Conservation (phyloP, 2,329 filamentous ascomycete species). For the Bisporella sp. region DNA sequence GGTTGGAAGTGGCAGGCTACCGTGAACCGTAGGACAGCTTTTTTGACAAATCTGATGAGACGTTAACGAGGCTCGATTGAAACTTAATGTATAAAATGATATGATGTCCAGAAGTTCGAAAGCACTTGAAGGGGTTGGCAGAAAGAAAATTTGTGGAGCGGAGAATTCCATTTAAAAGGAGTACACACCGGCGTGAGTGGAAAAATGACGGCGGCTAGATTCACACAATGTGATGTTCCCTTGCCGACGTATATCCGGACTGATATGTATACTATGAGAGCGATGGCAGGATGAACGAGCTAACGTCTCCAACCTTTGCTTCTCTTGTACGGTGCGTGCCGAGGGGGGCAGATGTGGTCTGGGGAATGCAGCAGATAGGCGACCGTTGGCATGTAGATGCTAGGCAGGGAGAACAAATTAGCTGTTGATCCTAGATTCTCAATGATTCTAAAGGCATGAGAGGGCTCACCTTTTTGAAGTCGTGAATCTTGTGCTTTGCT, state of each 20-base stretch:
- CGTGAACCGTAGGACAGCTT: neutral
- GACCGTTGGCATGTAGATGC: slow-evolving; percentile 28
- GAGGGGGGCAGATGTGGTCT: slow-evolving; percentile 10
- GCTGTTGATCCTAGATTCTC: slow-evolving; percentile 9
- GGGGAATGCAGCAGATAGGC: slow-evolving; percentile 24
- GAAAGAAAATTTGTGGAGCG: slow-evolving; percentile 5
- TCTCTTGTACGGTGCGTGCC: slow-evolving; percentile 15
- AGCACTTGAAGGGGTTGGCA: slow-evolving; percentile 16
- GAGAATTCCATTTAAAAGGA: slow-evolving; percentile 8
- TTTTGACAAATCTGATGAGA: too few relatives aligned
- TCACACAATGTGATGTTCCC: neutral
- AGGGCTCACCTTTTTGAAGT: neutral
- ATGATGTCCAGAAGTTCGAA: neutral
- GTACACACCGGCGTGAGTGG: slow-evolving; percentile 14
- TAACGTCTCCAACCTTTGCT: slow-evolving; percentile 29
- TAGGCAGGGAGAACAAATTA: slow-evolving; percentile 23
- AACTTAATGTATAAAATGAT: neutral
- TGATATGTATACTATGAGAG: slow-evolving; percentile 3
- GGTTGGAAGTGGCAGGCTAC: slow-evolving; percentile 1
- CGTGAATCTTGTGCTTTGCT: slow-evolving; percentile 7
- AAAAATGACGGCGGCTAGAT: slow-evolving; percentile 11
- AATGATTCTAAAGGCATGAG: too few relatives aligned
- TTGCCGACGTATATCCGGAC: slow-evolving; percentile 10
- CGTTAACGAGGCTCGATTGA: neutral
- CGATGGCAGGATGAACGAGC: slow-evolving; percentile 29